Evolutionary conservation across 2,329 filamentous ascomycete genomes (phyloP).

Genomic region (Nigrospora oryzae): DNA sequence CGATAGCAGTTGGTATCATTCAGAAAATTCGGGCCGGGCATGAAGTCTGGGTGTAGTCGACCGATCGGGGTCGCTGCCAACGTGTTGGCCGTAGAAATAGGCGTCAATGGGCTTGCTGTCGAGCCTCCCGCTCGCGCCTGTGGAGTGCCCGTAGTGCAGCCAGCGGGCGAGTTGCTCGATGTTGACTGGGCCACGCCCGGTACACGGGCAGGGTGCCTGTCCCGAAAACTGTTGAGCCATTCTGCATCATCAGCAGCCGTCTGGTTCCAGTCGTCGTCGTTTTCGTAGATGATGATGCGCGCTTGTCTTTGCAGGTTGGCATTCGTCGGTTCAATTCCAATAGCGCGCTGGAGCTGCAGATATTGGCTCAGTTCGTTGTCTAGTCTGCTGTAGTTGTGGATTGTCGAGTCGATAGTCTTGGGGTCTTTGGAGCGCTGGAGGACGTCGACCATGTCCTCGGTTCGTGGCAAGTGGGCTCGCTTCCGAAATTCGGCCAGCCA

Average conservation of each 20-base stretch:
- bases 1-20: conserved; percentile 54
- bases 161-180: neutral
- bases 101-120: too few species aligned
- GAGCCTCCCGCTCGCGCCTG: too few species aligned
- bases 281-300: conserved; percentile 53
- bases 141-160: too few species aligned
- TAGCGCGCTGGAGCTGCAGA: conserved; percentile 31
- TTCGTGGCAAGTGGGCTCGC: conserved; percentile 48
- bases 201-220: conserved; percentile 25
- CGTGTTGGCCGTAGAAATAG: neutral
- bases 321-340: conserved; percentile 41
- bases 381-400: conserved; percentile 48
- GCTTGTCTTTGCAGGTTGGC: conserved; percentile 47
- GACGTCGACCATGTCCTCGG: conserved; percentile 42
- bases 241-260: conserved; percentile 48
- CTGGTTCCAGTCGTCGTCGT: conserved; percentile 56
- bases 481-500: conserved; percentile 50
- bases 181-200: conserved; percentile 1
- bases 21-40: conserved; percentile 35
- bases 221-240: conserved; percentile 46
- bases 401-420: conserved; percentile 48
- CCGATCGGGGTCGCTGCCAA: neutral
- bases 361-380: conserved; percentile 48
- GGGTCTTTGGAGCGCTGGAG: conserved; percentile 42
- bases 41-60: conserved; percentile 6